Conservation (phyloP, 805 yeast genomes). For the Ogataea salicorniae region DNA sequence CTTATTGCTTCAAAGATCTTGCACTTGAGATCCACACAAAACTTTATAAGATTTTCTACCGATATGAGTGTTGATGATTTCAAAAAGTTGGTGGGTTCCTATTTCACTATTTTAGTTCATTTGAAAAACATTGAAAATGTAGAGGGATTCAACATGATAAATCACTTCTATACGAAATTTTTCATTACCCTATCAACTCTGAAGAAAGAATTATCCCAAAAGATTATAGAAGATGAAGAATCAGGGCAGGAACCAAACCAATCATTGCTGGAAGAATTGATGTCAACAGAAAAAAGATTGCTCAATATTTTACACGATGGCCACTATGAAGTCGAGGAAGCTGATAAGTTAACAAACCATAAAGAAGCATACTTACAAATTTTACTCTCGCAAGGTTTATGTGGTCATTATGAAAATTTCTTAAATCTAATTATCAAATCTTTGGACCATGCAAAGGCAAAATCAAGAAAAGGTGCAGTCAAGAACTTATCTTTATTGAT, state of each 20-base stretch:
- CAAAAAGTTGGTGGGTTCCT: conserved; percentile 1
- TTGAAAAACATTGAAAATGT: conserved; percentile 2
- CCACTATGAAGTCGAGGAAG: no score
- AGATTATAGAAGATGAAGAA: no score
- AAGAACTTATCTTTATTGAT: conserved; percentile 55
- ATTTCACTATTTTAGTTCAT: conserved; percentile 4
- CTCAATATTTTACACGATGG: background rate
- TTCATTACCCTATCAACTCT: background rate
- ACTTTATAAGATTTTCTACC: conserved; percentile 1
- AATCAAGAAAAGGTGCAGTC: conserved; percentile 58
- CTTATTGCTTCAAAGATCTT: conserved; percentile 48
- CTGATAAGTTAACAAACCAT: background rate
- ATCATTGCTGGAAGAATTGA: no score
- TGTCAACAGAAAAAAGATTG: no score
- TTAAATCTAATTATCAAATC: conserved; percentile 44
- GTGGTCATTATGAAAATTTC: conserved; percentile 46
- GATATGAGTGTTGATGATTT: conserved; percentile 8
- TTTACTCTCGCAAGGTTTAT: conserved; percentile 29
- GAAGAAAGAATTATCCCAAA: background rate
- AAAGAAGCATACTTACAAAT: conserved; percentile 18
- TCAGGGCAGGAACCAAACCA: no score
- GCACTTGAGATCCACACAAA: conserved; percentile 23
- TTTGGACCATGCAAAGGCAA: conserved; percentile 44
- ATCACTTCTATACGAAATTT: background rate
- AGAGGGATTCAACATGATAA: background rate